Percentiles rank a stretch among this genome's conserved stretches.
Evolutionary conservation across 139 green algal species (phyloP).

Genomic region (Tetraselmis striata): DNA sequence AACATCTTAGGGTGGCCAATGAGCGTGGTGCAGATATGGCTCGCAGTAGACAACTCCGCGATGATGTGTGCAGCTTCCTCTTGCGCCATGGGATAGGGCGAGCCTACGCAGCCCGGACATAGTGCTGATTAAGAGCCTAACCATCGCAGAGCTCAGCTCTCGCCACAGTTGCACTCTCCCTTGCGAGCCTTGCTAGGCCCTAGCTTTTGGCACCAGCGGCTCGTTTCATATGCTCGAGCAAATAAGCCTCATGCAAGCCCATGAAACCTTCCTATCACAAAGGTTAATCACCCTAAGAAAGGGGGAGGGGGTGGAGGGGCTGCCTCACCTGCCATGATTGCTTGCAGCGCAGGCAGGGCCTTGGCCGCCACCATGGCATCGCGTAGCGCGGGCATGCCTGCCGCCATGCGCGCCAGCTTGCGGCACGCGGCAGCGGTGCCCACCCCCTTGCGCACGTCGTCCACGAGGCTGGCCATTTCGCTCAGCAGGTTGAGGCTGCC

Average conservation of each 20-base stretch:
- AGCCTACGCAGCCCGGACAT: background rate
- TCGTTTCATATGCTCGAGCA: too few species aligned
- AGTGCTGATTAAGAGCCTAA: too few species aligned
- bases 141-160: too few species aligned
- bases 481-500: background rate
- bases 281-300: too few species aligned
- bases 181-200: too few species aligned
- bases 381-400: background rate
- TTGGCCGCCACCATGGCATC: background rate
- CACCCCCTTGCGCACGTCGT: background rate
- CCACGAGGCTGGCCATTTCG: background rate
- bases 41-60: background rate
- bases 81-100: background rate
- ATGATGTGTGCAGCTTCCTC: background rate
- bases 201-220: too few species aligned
- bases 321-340: background rate
- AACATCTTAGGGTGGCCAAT: background rate
- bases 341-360: background rate
- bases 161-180: too few species aligned
- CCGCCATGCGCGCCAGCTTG: background rate
- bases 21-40: background rate
- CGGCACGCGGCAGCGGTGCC: background rate
- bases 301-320: background rate
- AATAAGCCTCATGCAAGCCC: too few species aligned
- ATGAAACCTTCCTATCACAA: too few species aligned